phyloP scores from a whole-genome alignment of 345 rosid species.

The Crucihimalaya himalaica region DNA sequence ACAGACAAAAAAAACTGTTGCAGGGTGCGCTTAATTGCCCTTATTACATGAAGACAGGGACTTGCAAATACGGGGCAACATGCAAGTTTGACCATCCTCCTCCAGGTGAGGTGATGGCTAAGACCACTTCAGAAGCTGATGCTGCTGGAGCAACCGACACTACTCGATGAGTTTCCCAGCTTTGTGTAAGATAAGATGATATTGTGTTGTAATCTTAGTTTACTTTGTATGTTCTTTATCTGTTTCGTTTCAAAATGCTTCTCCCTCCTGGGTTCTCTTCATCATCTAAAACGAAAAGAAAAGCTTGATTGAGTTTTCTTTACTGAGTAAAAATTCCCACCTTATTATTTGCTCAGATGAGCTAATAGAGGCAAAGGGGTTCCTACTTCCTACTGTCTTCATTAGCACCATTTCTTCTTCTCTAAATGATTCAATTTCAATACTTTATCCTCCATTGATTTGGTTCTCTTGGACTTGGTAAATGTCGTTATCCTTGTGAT shows the following conservation, averaged over 20 bases:
- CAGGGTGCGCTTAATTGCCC: constrained; percentile 84
- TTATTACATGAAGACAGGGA: constrained; percentile 91
- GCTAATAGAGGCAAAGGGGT: constrained; percentile 1
- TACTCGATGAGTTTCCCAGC: constrained; percentile 24
- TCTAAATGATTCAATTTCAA: background rate
- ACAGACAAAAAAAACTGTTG: constrained; percentile 13
- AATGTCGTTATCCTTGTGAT: background rate
- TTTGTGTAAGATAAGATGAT: constrained; percentile 36
- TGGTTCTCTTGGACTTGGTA: background rate
- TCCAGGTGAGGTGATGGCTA: constrained; percentile 83
- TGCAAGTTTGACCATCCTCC: constrained; percentile 98
- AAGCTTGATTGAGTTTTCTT: constrained; percentile 21
- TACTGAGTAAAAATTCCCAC: constrained; percentile 6
- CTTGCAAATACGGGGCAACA: constrained; percentile 78
- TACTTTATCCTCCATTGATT: background rate
- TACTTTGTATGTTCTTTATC: constrained; percentile 10
- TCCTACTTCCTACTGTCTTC: background rate
- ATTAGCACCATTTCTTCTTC: background rate
- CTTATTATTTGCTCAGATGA: background rate
- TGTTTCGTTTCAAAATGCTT: constrained; percentile 4
- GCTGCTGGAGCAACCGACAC: constrained; percentile 21
- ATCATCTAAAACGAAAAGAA: constrained; percentile 23
- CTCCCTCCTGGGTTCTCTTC: background rate
- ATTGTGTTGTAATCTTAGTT: constrained; percentile 33
- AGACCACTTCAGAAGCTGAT: constrained; percentile 46